Percentiles rank a stretch among this genome's conserved stretches.
phyloP scores from a whole-genome alignment of 805 yeast genomes.

The Candida nanaspora region DNA sequence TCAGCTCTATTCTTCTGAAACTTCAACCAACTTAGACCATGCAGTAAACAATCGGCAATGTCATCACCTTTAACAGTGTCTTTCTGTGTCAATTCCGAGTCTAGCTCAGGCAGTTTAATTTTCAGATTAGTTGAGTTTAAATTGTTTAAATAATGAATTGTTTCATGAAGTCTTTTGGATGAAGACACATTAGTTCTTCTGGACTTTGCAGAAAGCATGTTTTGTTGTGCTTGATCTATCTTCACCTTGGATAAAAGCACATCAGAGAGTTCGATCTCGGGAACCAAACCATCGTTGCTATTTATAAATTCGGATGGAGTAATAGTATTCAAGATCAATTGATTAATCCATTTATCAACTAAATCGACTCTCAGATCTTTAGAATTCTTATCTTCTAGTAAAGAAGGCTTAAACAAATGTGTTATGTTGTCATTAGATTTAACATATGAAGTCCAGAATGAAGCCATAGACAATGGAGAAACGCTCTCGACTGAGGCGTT shows the following conservation, averaged over 20 bases:
- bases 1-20: constrained; percentile 31
- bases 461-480: constrained; percentile 23
- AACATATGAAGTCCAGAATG: constrained; percentile 17
- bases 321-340: not conserved
- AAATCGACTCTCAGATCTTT: constrained; percentile 18
- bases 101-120: not conserved
- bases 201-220: not conserved
- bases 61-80: constrained; percentile 48
- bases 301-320: too few relatives aligned
- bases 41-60: constrained; percentile 57
- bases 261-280: not conserved
- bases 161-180: constrained; percentile 20
- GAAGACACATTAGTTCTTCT: not conserved
- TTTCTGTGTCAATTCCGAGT: constrained; percentile 2
- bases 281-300: not conserved
- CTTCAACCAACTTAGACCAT: constrained; percentile 43
- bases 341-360: constrained; percentile 20
- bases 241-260: not conserved
- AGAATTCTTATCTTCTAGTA: constrained; percentile 6
- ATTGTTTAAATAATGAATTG: constrained; percentile 17
- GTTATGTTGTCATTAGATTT: constrained; percentile 1
- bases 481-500: constrained; percentile 10
- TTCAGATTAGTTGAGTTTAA: constrained; percentile 6
- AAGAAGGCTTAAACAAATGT: constrained; percentile 2
- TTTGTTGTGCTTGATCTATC: not conserved